Percentiles rank a stretch among this genome's conserved stretches.
phyloP scores from a whole-genome alignment of 805 yeast species.

The Nakazawaea wickerhamii region DNA sequence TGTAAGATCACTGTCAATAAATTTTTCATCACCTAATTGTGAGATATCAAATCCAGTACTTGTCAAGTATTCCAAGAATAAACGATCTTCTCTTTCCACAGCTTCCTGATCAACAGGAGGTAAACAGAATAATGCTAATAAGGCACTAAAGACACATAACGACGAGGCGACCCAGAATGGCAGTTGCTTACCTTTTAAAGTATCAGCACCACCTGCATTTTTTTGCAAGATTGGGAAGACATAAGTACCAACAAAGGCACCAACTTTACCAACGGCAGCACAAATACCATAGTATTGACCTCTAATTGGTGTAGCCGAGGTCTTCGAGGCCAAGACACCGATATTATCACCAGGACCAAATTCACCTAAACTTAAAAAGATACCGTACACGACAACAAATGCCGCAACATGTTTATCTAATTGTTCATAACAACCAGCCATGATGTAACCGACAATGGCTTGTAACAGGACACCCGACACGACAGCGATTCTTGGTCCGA shows the following conservation, averaged over 20 bases:
- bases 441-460: slow-evolving; percentile 73
- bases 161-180: slow-evolving; percentile 82
- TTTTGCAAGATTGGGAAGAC: slow-evolving; percentile 77
- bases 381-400: slow-evolving; percentile 83
- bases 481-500: slow-evolving; percentile 87
- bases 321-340: slow-evolving; percentile 82
- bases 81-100: slow-evolving; percentile 69
- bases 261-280: slow-evolving; percentile 87
- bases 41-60: slow-evolving; percentile 66
- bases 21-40: slow-evolving; percentile 38
- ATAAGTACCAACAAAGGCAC: slow-evolving; percentile 89
- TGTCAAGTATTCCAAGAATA: slow-evolving; percentile 61
- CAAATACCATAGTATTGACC: slow-evolving; percentile 90
- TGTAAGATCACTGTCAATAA: not conserved
- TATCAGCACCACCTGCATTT: slow-evolving; percentile 48
- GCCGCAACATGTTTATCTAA: slow-evolving; percentile 64
- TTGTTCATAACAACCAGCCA: slow-evolving; percentile 64
- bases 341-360: slow-evolving; percentile 93
- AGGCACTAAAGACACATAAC: slow-evolving; percentile 67
- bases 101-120: slow-evolving; percentile 85
- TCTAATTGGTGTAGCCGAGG: slow-evolving; percentile 80
- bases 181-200: slow-evolving; percentile 55
- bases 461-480: slow-evolving; percentile 65
- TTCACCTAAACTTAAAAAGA: slow-evolving; percentile 83
- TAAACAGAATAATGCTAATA: slow-evolving; percentile 61